phyloP scores from a whole-genome alignment of 2,329 filamentous ascomycete genomes.

The Chlorencoelia australis region DNA sequence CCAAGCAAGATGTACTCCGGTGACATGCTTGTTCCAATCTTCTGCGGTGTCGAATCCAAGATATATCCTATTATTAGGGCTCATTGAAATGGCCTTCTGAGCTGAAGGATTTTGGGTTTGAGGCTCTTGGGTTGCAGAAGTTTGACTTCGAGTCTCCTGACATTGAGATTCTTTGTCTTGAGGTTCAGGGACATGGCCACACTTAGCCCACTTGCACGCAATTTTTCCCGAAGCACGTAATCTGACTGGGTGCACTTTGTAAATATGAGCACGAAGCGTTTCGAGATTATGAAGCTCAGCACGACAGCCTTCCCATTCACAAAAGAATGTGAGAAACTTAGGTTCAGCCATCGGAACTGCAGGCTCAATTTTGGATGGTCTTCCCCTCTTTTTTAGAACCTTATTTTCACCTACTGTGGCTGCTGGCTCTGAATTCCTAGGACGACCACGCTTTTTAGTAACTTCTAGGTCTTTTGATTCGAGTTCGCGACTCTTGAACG shows the following conservation, averaged over 20 bases:
- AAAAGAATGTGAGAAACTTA: conserved; percentile 42
- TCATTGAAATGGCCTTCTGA: too few relatives aligned
- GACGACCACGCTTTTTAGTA: conserved; percentile 14
- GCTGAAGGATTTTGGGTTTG: too few relatives aligned
- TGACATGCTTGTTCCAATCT: conserved; percentile 40
- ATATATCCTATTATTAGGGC: too few relatives aligned
- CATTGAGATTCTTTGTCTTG: too few relatives aligned
- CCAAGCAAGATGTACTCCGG: conserved; percentile 42
- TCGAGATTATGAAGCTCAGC: conserved; percentile 54
- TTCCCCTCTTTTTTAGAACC: conserved; percentile 11
- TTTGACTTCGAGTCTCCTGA: too few relatives aligned
- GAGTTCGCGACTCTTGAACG: not conserved
- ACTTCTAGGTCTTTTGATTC: conserved; percentile 2
- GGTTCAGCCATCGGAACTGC: conserved; percentile 24
- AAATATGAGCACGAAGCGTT: conserved; percentile 45
- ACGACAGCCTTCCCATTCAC: conserved; percentile 49
- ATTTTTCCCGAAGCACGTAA: conserved; percentile 30
- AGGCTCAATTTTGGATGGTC: conserved; percentile 8
- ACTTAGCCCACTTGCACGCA: too few relatives aligned
- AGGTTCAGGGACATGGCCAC: too few relatives aligned
- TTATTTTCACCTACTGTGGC: not conserved
- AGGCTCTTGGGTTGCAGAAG: too few relatives aligned
- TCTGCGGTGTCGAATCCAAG: conserved; percentile 16
- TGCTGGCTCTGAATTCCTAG: conserved; percentile 9
- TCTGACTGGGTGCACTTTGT: conserved; percentile 37